phyloP scores from a whole-genome alignment of 768 basidiomycete species.

The Antrodiella citrinella region DNA sequence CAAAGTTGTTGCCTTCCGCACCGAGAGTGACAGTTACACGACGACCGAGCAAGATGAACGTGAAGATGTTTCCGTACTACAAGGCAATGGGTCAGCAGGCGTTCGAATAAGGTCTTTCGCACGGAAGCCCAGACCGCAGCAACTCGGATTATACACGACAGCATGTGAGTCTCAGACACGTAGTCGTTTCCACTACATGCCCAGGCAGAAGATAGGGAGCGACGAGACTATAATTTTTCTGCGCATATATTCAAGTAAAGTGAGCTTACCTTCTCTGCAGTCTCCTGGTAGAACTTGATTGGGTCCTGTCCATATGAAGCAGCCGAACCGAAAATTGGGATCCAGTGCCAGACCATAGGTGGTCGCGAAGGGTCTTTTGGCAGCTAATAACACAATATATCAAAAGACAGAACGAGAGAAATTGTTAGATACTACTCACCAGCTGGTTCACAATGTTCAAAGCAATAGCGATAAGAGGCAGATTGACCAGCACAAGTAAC shows the following conservation, averaged over 20 bases:
- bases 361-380: slow-evolving; percentile 69
- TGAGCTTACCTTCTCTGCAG: slow-evolving; percentile 60
- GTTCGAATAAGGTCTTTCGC: no score
- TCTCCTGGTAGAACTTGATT: slow-evolving; percentile 74
- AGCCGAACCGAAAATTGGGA: slow-evolving; percentile 88
- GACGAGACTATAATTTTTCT: neutral
- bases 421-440: slow-evolving; percentile 35
- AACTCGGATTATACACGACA: no score
- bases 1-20: slow-evolving; percentile 86
- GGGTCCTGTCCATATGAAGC: slow-evolving; percentile 89
- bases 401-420: neutral
- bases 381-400: no score
- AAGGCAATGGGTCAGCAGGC: neutral
- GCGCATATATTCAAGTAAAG: no score
- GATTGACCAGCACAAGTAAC: slow-evolving; percentile 47
- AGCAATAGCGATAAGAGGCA: slow-evolving; percentile 58
- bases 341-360: slow-evolving; percentile 87
- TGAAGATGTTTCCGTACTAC: slow-evolving; percentile 96
- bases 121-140: no score
- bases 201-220: neutral
- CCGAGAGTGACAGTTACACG: slow-evolving; percentile 88
- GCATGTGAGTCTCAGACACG: no score
- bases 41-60: slow-evolving; percentile 85
- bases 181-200: neutral
- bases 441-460: slow-evolving; percentile 76